These are phyloP conservation scores for Phytopythium helicoides DNA, from an alignment of 352 stramenopile species.

Conservation along the genomic window DNA sequence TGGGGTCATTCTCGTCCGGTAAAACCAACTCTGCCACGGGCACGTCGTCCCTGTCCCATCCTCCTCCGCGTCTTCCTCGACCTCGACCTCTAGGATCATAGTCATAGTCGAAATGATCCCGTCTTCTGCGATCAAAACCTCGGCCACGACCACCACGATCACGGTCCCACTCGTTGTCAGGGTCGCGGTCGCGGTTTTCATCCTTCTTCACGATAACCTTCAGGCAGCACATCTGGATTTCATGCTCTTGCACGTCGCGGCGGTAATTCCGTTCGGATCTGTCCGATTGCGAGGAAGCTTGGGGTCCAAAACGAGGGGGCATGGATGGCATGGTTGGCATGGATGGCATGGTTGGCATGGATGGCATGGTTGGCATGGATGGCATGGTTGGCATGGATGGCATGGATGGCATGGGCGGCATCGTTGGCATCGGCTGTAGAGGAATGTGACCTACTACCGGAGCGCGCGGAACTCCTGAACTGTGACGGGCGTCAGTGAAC, in stretches of 20 bases:
- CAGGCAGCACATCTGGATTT: conserved; percentile 37
- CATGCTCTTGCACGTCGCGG: conserved; percentile 17
- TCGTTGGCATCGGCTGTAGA: conserved; percentile 5
- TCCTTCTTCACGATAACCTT: conserved; percentile 31
- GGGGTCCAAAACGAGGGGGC: not conserved
- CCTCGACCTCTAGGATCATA: conserved; percentile 9
- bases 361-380: conserved; percentile 11
- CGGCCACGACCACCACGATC: conserved; percentile 2
- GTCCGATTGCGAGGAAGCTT: conserved; percentile 1
- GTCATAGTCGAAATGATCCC: conserved; percentile 6
- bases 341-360: too few species aligned
- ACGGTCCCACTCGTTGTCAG: conserved; percentile 4
- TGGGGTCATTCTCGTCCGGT: not conserved
- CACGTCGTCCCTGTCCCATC: conserved; percentile 12
- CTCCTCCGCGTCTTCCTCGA: conserved; percentile 13
- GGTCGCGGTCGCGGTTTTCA: conserved; percentile 6
- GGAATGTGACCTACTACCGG: too few species aligned
- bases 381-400: conserved; percentile 13
- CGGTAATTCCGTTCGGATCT: conserved; percentile 22
- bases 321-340: conserved; percentile 11
- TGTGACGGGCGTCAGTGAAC: not conserved
- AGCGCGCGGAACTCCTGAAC: not conserved
- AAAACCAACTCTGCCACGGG: conserved; percentile 4
- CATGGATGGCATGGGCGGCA: conserved; percentile 10
- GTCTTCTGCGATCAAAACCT: conserved; percentile 2